Evolutionary conservation across 1,284 basidiomycete species (phyloP).

Genomic region (Trichosporon sp.): DNA sequence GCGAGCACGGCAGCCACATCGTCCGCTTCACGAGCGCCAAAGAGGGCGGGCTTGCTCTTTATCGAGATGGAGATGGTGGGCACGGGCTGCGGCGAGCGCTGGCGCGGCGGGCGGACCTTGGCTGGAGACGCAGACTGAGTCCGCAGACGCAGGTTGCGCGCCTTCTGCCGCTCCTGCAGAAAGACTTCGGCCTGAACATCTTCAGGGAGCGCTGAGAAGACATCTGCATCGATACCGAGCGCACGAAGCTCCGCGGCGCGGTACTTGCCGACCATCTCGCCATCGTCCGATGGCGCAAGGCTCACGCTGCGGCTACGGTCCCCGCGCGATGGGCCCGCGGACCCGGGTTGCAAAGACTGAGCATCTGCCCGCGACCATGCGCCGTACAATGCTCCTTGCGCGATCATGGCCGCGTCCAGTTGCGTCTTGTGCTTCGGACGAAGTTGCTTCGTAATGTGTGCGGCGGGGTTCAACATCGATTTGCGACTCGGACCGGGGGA

Average conservation of each 20-base stretch:
- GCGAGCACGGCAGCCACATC: conserved; percentile 71
- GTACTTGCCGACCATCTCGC: conserved; percentile 34
- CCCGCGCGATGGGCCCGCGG: no score
- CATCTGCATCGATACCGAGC: conserved; percentile 69
- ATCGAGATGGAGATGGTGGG: conserved; percentile 58
- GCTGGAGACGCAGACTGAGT: conserved; percentile 29
- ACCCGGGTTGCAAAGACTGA: background rate
- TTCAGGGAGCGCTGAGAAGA: conserved; percentile 70
- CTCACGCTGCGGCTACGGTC: conserved; percentile 1
- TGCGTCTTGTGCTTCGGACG: conserved; percentile 52
- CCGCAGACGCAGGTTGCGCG: conserved; percentile 33
- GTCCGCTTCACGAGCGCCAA: conserved; percentile 65
- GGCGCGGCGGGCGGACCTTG: conserved; percentile 17
- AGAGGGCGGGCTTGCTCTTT: conserved; percentile 59
- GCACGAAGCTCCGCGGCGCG: conserved; percentile 62
- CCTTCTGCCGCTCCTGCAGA: conserved; percentile 61
- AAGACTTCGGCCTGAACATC: conserved; percentile 72
- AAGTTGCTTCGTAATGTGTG: conserved; percentile 51
- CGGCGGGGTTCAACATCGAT: conserved; percentile 37
- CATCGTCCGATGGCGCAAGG: conserved; percentile 1
- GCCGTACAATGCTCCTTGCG: conserved; percentile 44
- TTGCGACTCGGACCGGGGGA: conserved; percentile 21
- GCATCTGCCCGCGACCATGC: conserved; percentile 38
- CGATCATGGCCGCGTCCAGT: conserved; percentile 41
- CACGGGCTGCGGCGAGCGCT: conserved; percentile 54